phyloP scores from a whole-genome alignment of 139 green algal species.

The Dunaliella sp. region DNA sequence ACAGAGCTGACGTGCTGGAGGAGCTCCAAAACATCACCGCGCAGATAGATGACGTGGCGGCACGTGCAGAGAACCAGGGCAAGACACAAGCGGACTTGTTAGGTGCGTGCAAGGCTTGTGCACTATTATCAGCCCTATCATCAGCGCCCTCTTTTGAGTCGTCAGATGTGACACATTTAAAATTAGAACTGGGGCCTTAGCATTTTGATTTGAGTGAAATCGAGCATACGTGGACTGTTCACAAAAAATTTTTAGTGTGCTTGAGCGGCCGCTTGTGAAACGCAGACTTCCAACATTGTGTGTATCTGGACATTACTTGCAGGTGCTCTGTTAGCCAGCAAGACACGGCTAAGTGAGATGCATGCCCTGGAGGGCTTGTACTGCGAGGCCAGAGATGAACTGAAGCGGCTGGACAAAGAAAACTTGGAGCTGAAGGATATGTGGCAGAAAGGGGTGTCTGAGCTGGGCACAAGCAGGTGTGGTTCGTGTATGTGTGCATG shows the following conservation, averaged over 20 bases:
- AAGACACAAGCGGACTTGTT: background rate
- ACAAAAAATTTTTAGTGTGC: too few species aligned
- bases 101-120: too few species aligned
- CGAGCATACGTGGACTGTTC: too few species aligned
- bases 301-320: too few species aligned
- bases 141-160: too few species aligned
- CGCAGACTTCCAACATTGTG: too few species aligned
- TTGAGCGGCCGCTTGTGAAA: too few species aligned
- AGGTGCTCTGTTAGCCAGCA: slow-evolving; percentile 36
- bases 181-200: too few species aligned
- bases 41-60: background rate
- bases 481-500: background rate
- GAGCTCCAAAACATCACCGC: background rate
- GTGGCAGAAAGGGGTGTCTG: slow-evolving; percentile 1
- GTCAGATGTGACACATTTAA: too few species aligned
- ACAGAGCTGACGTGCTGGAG: background rate
- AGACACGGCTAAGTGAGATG: slow-evolving; percentile 33
- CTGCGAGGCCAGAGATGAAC: slow-evolving; percentile 32
- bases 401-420: slow-evolving; percentile 41
- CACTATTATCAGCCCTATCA: too few species aligned
- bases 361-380: slow-evolving; percentile 34
- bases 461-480: slow-evolving; percentile 14
- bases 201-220: too few species aligned
- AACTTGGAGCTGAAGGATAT: slow-evolving; percentile 46
- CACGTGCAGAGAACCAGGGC: background rate